Evolutionary conservation across 345 rosid species (phyloP), one percentile per base, ranked within the genome.

Genomic region (Corymbia maculata): DNA sequence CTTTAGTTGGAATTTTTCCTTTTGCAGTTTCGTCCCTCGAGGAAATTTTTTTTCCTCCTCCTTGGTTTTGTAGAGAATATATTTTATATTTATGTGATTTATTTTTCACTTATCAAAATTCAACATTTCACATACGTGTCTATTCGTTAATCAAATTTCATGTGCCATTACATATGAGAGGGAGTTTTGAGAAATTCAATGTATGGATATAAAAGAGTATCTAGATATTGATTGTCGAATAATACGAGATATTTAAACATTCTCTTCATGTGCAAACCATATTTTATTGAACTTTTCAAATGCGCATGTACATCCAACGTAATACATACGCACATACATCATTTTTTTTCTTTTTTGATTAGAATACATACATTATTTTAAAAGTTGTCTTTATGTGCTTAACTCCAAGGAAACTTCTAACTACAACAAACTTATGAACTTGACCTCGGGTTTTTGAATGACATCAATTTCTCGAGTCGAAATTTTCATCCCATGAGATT

Each of bases 51-150:
- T 4, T 2, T 36, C 42, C 42, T 36, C 5, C 22, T 9, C 22
- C 0, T 16, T 32, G 4, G 12, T 32, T 30, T 66, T 1, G 6
- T 1, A 1, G 7, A 42, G 0, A 30, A n/a, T 64, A 64, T 7
- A 3, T 4, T n/a, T 4, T 8, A 14, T 66, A 68, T 32, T 70
- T 9, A 21, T 1, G 28, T 8, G 13, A 3, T 57, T 4, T 57
- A 5, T 5, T 0, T 57, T 9, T 57, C 42, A 57, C 9, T 9
- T 57, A 22, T 57, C 52, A 1, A 14, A 6, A 51, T 0, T 51
- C 16, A 28, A 0, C 7, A 0, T 59, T 26, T 26, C 0, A 6
- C 0, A 6, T 19, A 5, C 15, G 21, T 5, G 1, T 66, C 44
- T 8, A 4, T 4, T 16, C 1, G 9, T 1, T 3, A n/a, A 5